Evolutionary conservation across 2,329 filamentous ascomycete species (phyloP).

Genomic region (Lachnellula cervina): DNA sequence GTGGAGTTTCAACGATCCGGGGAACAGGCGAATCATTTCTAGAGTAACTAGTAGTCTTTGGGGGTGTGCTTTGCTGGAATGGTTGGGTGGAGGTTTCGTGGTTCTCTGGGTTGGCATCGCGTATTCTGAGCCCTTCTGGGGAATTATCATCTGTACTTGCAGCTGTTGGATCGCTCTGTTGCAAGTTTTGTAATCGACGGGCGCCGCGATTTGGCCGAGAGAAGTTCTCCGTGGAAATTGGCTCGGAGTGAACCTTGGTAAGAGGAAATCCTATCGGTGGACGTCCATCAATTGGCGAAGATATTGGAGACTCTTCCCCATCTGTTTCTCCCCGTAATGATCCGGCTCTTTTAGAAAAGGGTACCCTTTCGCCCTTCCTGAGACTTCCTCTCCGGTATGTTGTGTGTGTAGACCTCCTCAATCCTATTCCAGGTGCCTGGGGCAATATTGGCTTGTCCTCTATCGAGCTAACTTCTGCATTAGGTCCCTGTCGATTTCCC

Average conservation of each 20-base stretch:
- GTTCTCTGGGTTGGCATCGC: not conserved
- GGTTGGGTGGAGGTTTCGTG: conserved; percentile 1
- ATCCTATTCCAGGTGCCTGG: conserved; percentile 66
- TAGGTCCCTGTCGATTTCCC: conserved; percentile 22
- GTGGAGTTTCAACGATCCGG: conserved; percentile 61
- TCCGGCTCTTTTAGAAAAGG: conserved; percentile 67
- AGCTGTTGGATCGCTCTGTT: conserved; percentile 12
- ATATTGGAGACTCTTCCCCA: conserved; percentile 43
- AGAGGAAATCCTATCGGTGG: conserved; percentile 36
- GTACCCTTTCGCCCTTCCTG: conserved; percentile 68
- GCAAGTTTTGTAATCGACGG: conserved; percentile 24
- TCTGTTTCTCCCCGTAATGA: conserved; percentile 58
- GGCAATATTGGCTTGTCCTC: conserved; percentile 87
- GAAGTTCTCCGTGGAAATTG: conserved; percentile 54
- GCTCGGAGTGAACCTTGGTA: conserved; percentile 65
- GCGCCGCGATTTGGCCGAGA: conserved; percentile 47
- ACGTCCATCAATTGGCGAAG: conserved; percentile 45
- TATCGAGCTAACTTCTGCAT: conserved; percentile 33
- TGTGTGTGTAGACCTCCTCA: conserved; percentile 86
- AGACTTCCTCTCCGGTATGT: conserved; percentile 86
- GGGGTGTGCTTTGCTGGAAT: conserved; percentile 27
- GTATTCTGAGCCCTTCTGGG: conserved; percentile 13
- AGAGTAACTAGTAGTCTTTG: conserved; percentile 26
- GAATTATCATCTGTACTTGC: conserved; percentile 7
- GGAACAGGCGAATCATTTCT: conserved; percentile 41